Evolutionary conservation across 352 stramenopile species (phyloP), one percentile per base, ranked within the genome.

Genomic region (Pythium coloratum): DNA sequence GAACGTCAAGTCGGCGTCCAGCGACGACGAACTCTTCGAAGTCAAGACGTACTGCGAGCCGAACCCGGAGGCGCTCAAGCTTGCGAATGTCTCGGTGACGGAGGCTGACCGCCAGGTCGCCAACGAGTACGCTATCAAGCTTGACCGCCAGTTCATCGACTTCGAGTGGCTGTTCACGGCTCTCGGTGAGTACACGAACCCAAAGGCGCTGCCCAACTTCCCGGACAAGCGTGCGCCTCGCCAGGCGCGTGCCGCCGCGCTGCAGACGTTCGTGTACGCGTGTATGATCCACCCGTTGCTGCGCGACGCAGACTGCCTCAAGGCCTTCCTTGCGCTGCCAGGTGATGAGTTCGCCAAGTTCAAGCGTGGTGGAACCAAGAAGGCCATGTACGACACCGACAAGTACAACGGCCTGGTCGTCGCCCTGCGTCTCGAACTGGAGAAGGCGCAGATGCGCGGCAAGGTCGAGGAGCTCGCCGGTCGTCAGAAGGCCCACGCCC

Each of bases 41-140:
- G 76, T 95, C 24, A 90, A 91, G 72, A 91, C 82, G 16, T 95
- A 81, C 77, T 95, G 86, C 42, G 82, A 95, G 67, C 84, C 85
- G 0, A 93, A 89, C 65, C 74, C 81, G 7, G 82, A 69, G 0
- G 78, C 81, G 7, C 76, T 86, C 20, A 84, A 84, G 66, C 70
- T 71, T 16, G 76, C 75, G 9, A 81, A 89, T 59, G 76, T 87
- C 59, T 55, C 70, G 18, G 67, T 94, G 9, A 75, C 76, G 2
- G 85, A 92, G 32, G 72, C 67, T 0, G 82, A 91, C 71, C 84
- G 81, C 40, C 67, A 81, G 2, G 78, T 93, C 7, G 88, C 87
- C 2, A 90, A 93, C 72, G 87, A 95, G 74, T 95, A 95, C 70
- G 70, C 78, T 40, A 92, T 95, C 59, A 75, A 69, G 50, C 76